phyloP scores from a whole-genome alignment of 2,329 filamentous ascomycete species.

The Penicillium nordicum region DNA sequence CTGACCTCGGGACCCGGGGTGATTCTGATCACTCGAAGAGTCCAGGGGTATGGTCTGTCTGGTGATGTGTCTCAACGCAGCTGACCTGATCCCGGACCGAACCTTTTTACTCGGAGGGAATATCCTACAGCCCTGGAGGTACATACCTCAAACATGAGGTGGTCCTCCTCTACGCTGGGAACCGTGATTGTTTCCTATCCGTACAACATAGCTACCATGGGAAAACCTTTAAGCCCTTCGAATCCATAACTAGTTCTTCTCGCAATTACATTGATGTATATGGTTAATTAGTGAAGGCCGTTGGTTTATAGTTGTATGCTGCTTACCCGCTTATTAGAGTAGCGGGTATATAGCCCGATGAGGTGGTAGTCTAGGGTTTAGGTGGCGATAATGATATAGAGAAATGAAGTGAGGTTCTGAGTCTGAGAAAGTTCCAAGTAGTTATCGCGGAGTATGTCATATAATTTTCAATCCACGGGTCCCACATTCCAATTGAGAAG shows the following conservation, averaged over 20 bases:
- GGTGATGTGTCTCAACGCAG: background rate
- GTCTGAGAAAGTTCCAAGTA: background rate
- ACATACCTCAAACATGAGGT: background rate
- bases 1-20: background rate
- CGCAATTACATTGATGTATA: too few relatives aligned
- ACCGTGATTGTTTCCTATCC: too few relatives aligned
- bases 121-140: background rate
- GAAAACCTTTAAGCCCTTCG: too few relatives aligned
- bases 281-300: background rate
- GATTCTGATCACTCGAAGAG: background rate
- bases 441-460: background rate
- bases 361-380: conserved; percentile 27
- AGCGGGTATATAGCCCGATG: conserved; percentile 31
- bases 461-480: background rate
- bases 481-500: background rate
- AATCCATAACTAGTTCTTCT: too few relatives aligned
- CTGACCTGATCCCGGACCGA: background rate
- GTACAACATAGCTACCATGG: too few relatives aligned
- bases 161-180: background rate
- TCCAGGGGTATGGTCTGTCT: background rate
- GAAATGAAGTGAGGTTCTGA: background rate
- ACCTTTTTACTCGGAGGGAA: too few relatives aligned
- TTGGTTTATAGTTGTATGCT: background rate
- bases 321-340: conserved; percentile 33
- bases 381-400: background rate